Evolutionary conservation across 495 filamentous ascomycete genomes (phyloP).

Genomic region (Zalerion maritima): DNA sequence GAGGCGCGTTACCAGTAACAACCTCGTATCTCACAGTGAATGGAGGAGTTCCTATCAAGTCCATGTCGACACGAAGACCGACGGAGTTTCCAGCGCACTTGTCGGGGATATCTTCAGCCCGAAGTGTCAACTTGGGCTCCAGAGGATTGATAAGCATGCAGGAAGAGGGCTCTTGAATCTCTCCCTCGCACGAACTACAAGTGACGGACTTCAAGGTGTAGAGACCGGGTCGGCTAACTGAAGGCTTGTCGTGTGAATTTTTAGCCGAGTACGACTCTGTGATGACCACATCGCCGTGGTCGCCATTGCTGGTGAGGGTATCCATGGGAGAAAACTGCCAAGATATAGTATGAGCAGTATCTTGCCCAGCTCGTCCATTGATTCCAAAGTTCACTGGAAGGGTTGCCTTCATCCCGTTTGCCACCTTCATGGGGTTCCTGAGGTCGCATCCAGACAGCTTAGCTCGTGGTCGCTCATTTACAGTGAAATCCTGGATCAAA

Average conservation of each 20-base stretch:
- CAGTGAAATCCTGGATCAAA: conserved; percentile 61
- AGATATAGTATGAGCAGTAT: conserved; percentile 41
- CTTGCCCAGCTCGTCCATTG: conserved; percentile 38
- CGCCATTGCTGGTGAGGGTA: conserved; percentile 46
- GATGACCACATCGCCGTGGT: conserved; percentile 40
- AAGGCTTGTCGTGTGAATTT: conserved; percentile 30
- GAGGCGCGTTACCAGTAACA: conserved; percentile 38
- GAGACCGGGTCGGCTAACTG: conserved; percentile 63
- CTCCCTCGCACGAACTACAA: conserved; percentile 69
- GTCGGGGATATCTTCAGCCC: conserved; percentile 68
- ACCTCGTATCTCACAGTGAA: conserved; percentile 65
- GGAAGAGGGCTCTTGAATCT: conserved; percentile 80
- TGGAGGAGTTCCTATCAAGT: conserved; percentile 79
- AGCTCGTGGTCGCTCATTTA: conserved; percentile 71
- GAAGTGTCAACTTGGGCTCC: conserved; percentile 61
- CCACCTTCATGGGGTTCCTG: conserved; percentile 64
- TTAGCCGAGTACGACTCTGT: conserved; percentile 38
- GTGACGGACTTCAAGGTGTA: conserved; percentile 69
- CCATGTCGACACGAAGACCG: conserved; percentile 72
- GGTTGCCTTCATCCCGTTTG: conserved; percentile 50
- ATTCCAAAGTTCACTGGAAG: conserved; percentile 62
- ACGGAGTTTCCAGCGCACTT: conserved; percentile 90
- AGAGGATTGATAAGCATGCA: conserved; percentile 84
- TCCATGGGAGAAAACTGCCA: conserved; percentile 58
- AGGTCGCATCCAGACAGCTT: conserved; percentile 60